Conservation (phyloP, 345 rosid species). For the Gossypium ekmanianum region DNA sequence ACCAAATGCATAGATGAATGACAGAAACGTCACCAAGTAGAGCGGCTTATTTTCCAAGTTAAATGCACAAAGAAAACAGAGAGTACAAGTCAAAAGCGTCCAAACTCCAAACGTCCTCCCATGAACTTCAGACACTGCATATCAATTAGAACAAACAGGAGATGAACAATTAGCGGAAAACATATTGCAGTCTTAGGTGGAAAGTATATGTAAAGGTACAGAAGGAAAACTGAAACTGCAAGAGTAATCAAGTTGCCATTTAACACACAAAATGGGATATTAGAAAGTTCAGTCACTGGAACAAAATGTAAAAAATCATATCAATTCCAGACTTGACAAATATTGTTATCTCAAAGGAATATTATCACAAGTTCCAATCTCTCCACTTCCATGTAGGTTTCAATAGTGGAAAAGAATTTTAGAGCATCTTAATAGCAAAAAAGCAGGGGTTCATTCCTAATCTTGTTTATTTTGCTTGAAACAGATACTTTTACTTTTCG, state of each 20-base stretch:
- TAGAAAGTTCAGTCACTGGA: neutral
- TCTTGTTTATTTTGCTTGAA: slow-evolving; percentile 1
- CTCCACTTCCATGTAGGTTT: neutral
- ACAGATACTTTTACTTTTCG: neutral
- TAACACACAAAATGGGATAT: neutral
- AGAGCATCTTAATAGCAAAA: neutral
- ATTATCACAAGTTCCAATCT: neutral
- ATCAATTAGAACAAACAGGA: slow-evolving; percentile 8
- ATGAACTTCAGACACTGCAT: slow-evolving; percentile 93
- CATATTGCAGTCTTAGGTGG: neutral
- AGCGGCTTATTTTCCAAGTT: slow-evolving; percentile 77
- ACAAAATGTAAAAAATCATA: neutral
- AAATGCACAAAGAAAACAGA: slow-evolving; percentile 89
- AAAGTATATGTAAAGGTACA: neutral
- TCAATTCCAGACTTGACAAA: neutral
- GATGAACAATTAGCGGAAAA: neutral
- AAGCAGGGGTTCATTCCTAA: neutral
- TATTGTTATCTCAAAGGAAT: slow-evolving; percentile 1
- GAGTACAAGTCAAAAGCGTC: slow-evolving; percentile 93
- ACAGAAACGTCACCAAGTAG: slow-evolving; percentile 74
- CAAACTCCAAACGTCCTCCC: slow-evolving; percentile 96
- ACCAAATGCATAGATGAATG: slow-evolving; percentile 79
- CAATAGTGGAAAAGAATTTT: neutral
- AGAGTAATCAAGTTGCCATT: neutral
- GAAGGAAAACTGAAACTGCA: neutral